Evolutionary conservation across 306 rosid species (phyloP).

Genomic region (Spatholobus suberectus): DNA sequence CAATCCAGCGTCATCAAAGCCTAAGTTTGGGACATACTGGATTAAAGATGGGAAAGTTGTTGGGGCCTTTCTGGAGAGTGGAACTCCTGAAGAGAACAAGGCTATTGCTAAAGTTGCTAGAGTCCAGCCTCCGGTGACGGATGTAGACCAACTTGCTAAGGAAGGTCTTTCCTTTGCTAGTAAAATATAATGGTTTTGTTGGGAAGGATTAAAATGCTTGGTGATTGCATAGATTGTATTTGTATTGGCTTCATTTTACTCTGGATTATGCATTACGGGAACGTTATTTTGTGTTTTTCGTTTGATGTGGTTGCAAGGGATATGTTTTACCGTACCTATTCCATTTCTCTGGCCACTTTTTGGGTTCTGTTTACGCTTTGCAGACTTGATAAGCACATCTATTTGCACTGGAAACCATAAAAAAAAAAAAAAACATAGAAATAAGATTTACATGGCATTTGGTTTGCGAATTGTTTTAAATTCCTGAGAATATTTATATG

Average conservation of each 20-base stretch:
- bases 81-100: conserved; percentile 85
- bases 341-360: neutral
- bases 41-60: conserved; percentile 84
- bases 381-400: neutral
- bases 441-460: neutral
- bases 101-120: conserved; percentile 91
- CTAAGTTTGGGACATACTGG: conserved; percentile 96
- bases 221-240: conserved; percentile 30
- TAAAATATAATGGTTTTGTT: conserved; percentile 50
- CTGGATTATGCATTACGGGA: neutral
- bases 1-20: conserved; percentile 64
- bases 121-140: conserved; percentile 68
- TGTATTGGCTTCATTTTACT: conserved; percentile 12
- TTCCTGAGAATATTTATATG: neutral
- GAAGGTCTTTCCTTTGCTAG: conserved; percentile 89
- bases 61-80: conserved; percentile 85
- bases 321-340: neutral
- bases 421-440: neutral
- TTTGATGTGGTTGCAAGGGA: conserved; percentile 12
- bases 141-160: conserved; percentile 66
- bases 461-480: neutral
- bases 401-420: neutral
- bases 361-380: neutral
- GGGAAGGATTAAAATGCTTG: conserved; percentile 28
- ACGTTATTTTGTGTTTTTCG: neutral